Conservation (phyloP, 2,329 filamentous ascomycete genomes). For the Basipetospora chlamydospora region DNA sequence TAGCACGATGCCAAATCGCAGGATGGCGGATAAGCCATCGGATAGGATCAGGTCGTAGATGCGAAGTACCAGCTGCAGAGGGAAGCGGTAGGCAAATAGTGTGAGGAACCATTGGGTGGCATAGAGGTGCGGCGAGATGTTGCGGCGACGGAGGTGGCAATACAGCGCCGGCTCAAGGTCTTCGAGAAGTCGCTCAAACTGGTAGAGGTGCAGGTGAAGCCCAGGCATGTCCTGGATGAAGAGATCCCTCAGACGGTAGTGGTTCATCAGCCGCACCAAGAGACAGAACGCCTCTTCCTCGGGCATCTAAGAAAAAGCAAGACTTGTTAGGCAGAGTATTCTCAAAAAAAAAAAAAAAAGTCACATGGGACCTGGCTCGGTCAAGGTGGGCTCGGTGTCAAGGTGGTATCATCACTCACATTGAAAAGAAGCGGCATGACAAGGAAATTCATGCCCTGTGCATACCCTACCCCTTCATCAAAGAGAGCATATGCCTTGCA, state of each 20-base stretch:
- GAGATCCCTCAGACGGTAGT: conserved; percentile 82
- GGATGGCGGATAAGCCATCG: conserved; percentile 81
- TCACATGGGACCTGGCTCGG: no score
- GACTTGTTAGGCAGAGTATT: not conserved
- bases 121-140: conserved; percentile 83
- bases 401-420: conserved; percentile 45
- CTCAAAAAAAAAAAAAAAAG: not conserved
- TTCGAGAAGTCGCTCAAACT: conserved; percentile 87
- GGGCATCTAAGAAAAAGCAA: conserved; percentile 62
- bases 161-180: conserved; percentile 89
- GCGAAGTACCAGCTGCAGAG: conserved; percentile 83
- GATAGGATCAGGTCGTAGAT: conserved; percentile 94
- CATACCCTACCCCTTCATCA: conserved; percentile 88
- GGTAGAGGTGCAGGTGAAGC: conserved; percentile 81
- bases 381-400: not conserved
- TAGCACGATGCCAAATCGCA: conserved; percentile 86
- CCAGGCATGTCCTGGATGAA: conserved; percentile 96
- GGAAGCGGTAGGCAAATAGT: conserved; percentile 95
- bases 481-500: conserved; percentile 97
- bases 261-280: conserved; percentile 88
- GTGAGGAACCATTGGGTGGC: conserved; percentile 99
- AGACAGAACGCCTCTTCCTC: conserved; percentile 95
- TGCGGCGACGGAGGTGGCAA: conserved; percentile 78
- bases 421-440: conserved; percentile 95
- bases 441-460: conserved; percentile 97